A percentile compares a stretch with the other conserved stretches of the same genome.
Conservation (phyloP, 2,329 filamentous ascomycete species). For the Xylaria sp. region DNA sequence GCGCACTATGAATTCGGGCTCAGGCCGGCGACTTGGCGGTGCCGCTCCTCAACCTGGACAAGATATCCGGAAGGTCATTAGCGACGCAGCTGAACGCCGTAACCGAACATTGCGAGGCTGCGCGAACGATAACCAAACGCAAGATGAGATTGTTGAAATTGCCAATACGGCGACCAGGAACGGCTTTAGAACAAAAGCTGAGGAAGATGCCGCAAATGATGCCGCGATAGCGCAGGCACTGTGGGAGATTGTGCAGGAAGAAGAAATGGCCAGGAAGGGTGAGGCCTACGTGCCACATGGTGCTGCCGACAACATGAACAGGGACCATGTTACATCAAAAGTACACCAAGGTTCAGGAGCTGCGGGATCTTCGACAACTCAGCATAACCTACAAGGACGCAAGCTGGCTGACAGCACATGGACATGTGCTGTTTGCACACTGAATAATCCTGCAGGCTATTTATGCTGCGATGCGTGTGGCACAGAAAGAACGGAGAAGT, state of each 20-base stretch:
- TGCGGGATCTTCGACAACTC: slow-evolving; percentile 31
- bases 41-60: slow-evolving; percentile 62
- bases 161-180: slow-evolving; percentile 72
- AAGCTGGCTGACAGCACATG: slow-evolving; percentile 52
- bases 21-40: slow-evolving; percentile 80
- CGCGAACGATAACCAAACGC: slow-evolving; percentile 75
- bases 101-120: slow-evolving; percentile 77
- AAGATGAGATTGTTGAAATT: slow-evolving; percentile 73
- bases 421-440: slow-evolving; percentile 67
- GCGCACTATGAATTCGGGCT: slow-evolving; percentile 65
- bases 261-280: slow-evolving; percentile 69
- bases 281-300: slow-evolving; percentile 62
- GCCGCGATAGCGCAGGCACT: slow-evolving; percentile 85
- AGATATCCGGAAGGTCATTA: slow-evolving; percentile 78
- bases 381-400: slow-evolving; percentile 21
- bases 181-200: slow-evolving; percentile 84
- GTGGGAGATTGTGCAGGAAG: slow-evolving; percentile 87
- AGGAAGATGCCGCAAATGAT: slow-evolving; percentile 91
- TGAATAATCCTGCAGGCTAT: slow-evolving; percentile 64
- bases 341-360: slow-evolving; percentile 60
- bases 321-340: background rate
- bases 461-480: slow-evolving; percentile 69
- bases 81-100: slow-evolving; percentile 75
- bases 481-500: slow-evolving; percentile 52
- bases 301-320: slow-evolving; percentile 44